Conservation (phyloP, 2,329 filamentous ascomycete species). For the Parastagonospora nodorum region DNA sequence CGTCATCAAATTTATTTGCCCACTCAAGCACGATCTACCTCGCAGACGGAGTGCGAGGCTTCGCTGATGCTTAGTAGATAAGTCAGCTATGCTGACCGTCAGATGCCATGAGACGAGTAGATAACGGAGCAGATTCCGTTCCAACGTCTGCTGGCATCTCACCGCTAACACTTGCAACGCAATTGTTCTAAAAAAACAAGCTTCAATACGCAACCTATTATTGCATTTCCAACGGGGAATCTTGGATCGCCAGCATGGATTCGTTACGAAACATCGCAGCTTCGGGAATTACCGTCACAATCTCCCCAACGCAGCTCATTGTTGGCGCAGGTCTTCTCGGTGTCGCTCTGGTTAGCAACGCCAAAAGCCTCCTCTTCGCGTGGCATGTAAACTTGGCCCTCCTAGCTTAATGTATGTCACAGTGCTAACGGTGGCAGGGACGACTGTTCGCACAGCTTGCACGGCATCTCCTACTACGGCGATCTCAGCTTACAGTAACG, state of each 20-base stretch:
- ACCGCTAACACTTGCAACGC: too few relatives aligned
- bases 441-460: conserved; percentile 10
- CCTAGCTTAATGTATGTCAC: neutral
- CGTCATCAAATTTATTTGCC: too few relatives aligned
- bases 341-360: conserved; percentile 12
- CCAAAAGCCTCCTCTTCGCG: conserved; percentile 19
- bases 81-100: too few relatives aligned
- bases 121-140: too few relatives aligned
- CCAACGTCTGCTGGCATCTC: too few relatives aligned
- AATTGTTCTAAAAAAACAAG: too few relatives aligned
- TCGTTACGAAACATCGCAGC: neutral
- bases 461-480: conserved; percentile 16
- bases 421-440: conserved; percentile 11
- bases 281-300: neutral
- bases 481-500: conserved; percentile 22
- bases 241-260: neutral
- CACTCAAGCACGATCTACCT: too few relatives aligned
- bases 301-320: conserved; percentile 9
- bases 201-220: neutral
- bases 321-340: neutral
- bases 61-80: too few relatives aligned
- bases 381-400: conserved; percentile 17
- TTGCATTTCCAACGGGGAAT: neutral
- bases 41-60: too few relatives aligned
- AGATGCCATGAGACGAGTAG: too few relatives aligned